Base-by-base conservation (phyloP, 73 alveolate species). In the Urostyla sp. region DNA sequence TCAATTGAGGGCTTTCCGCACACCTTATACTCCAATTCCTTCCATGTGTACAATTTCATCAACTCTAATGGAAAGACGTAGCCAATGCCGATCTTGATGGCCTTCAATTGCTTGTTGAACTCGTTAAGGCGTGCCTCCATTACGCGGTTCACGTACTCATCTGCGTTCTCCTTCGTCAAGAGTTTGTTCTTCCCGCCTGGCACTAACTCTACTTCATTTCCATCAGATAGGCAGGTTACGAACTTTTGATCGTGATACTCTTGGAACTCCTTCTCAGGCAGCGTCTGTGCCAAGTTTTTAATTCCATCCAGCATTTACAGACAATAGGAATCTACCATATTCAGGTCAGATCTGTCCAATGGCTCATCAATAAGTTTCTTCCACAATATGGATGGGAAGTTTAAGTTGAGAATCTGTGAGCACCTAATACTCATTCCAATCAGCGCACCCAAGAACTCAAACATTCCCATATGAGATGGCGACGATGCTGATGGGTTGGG, bases 1-100 rank as follows among this genome's bases (percentile, higher is more conserved):
- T 90, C 98, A 58, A 93, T 85, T 6, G 91, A 87, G 23, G 94
- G 96, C 58, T 91, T 91, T 35, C 98, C 98, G 61, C 96, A 90
- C 24, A 93, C 95, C 58, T 88, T 85, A 87, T 87, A 87, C 82
- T 93, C 96, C 37, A 93, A 66, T 77, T 93, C 98, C 67, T 93
- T 90, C 98, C 98, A 93, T 21, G 78, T 45, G 67, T 75, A 67
- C 35, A 85, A 40, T 28, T 69, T 69, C 40, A 57, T 84, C 69
- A 60, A 75, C 58, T 56, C 75, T 44, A 60, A 59, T 35, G 96
- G 96, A 75, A 93, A 82, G 16, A 93, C 93, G 78, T 72, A 84
- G 36, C 90, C 93, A 40, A 91, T 73, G 15, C 98, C 98, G 54
- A 40, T 59, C 74, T 85, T 76, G 34, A 92, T 87, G 2, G 98